Evolutionary conservation across 148 eudicot species (phyloP).

Genomic region (Hydrangea macrophylla): DNA sequence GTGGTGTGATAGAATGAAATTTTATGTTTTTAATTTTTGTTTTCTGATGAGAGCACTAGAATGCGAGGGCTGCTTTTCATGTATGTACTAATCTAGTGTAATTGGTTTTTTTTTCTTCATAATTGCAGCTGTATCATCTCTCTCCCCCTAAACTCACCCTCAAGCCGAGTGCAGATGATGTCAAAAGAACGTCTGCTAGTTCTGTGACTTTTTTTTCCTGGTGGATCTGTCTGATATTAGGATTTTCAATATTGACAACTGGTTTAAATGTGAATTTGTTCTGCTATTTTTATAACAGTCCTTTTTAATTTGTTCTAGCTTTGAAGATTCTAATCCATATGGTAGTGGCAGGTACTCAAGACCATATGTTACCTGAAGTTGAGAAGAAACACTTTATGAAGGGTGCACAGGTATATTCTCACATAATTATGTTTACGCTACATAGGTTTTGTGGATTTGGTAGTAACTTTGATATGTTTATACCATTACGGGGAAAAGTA

Average conservation of each 20-base stretch:
- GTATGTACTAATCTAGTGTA: no score
- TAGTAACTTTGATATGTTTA: not conserved
- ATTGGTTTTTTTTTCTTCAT: no score
- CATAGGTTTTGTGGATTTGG: not conserved
- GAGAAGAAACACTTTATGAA: slow-evolving; percentile 77
- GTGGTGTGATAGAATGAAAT: no score
- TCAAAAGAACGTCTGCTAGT: no score
- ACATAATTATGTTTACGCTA: not conserved
- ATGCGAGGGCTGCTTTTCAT: no score
- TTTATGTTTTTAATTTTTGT: no score
- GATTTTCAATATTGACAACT: not conserved
- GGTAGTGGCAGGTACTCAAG: slow-evolving; percentile 89
- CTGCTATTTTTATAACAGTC: slow-evolving; percentile 2
- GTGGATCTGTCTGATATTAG: no score
- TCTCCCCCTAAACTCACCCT: no score
- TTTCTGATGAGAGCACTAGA: no score
- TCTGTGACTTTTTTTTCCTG: no score
- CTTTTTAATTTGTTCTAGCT: slow-evolving; percentile 48
- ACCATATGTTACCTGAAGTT: slow-evolving; percentile 89
- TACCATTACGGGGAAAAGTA: not conserved
- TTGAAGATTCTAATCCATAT: slow-evolving; percentile 95
- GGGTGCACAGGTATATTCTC: slow-evolving; percentile 81
- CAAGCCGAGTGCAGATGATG: no score
- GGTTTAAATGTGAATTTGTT: not conserved
- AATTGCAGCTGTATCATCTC: no score